Evolutionary conservation across 2,329 filamentous ascomycete genomes (phyloP).

Genomic region (Gnomoniopsis sp.): DNA sequence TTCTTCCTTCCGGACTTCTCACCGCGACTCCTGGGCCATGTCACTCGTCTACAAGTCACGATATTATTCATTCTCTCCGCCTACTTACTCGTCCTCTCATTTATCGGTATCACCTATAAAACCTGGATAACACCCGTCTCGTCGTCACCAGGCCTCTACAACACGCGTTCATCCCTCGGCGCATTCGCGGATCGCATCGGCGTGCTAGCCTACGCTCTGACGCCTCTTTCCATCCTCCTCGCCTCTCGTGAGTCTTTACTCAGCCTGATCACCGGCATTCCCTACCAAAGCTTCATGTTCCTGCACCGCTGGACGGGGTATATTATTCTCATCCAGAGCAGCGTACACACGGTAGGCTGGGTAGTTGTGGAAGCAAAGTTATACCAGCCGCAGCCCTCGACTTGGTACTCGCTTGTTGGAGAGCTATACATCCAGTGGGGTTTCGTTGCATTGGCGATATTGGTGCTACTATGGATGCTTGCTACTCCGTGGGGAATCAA

Average conservation of each 20-base stretch:
- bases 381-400: conserved; percentile 68
- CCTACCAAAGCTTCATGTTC: conserved; percentile 76
- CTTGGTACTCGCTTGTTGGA: conserved; percentile 53
- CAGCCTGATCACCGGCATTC: conserved; percentile 66
- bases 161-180: conserved; percentile 63
- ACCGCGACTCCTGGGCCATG: conserved; percentile 59
- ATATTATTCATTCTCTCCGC: conserved; percentile 53
- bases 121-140: conserved; percentile 69
- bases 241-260: conserved; percentile 68
- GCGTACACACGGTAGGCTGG: conserved; percentile 70
- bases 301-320: conserved; percentile 74
- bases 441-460: conserved; percentile 62
- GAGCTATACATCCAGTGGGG: conserved; percentile 73
- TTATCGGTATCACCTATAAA: conserved; percentile 65
- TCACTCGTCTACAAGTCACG: conserved; percentile 65
- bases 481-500: conserved; percentile 54
- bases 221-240: conserved; percentile 65
- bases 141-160: conserved; percentile 49
- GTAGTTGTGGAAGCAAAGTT: conserved; percentile 61
- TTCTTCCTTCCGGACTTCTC: conserved; percentile 60
- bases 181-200: conserved; percentile 69
- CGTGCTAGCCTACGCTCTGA: conserved; percentile 69
- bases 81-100: conserved; percentile 67
- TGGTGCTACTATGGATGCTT: conserved; percentile 61
- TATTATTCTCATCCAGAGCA: conserved; percentile 65